These are phyloP conservation scores for Ustilago loliicola DNA, from an alignment of 1,284 basidiomycete genomes.

Conservation along the genomic window DNA sequence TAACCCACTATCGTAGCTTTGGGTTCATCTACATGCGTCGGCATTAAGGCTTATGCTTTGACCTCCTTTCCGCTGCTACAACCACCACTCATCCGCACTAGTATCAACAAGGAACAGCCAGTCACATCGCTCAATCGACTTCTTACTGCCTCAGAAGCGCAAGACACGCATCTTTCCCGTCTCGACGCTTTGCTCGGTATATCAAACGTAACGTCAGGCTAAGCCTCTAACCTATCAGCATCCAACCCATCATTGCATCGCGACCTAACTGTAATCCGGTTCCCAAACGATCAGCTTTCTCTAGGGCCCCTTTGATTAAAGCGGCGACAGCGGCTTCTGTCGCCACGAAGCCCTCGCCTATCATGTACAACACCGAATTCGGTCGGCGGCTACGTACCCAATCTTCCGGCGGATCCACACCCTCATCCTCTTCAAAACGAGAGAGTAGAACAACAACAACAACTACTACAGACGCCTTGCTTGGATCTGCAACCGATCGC, in stretches of 20 bases:
- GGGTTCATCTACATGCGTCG: too few relatives aligned
- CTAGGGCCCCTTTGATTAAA: neutral
- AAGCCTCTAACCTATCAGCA: neutral
- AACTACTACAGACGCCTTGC: constrained; percentile 21
- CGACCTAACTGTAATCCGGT: neutral
- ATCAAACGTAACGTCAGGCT: neutral
- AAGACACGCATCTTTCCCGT: neutral
- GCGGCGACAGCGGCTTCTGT: constrained; percentile 1
- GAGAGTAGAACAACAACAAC: constrained; percentile 16
- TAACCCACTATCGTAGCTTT: too few relatives aligned
- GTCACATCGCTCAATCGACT: neutral
- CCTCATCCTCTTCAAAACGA: constrained; percentile 36
- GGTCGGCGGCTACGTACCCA: constrained; percentile 58
- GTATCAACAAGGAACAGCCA: too few relatives aligned
- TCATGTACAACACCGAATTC: constrained; percentile 66
- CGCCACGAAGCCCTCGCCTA: constrained; percentile 9
- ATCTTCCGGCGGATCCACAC: constrained; percentile 49
- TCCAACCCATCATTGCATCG: neutral
- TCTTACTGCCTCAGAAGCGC: too few relatives aligned
- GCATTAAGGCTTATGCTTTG: too few relatives aligned
- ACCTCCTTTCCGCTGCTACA: too few relatives aligned
- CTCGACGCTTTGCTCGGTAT: neutral
- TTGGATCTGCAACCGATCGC: constrained; percentile 35
- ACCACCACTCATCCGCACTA: too few relatives aligned
- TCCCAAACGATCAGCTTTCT: neutral